Evolutionary conservation across 148 eudicot species (phyloP).

Genomic region (Euryodendron excelsum): DNA sequence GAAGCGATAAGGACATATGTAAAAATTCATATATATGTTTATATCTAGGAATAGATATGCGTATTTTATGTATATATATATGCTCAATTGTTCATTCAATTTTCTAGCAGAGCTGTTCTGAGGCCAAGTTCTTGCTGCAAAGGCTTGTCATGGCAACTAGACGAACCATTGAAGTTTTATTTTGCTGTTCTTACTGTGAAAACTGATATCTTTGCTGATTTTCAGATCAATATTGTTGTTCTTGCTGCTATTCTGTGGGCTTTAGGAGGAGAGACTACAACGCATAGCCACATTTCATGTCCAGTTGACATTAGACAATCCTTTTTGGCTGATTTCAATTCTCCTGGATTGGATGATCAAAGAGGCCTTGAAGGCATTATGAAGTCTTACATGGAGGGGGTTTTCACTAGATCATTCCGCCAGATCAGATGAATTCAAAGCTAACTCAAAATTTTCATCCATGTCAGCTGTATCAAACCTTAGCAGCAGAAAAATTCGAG

Average conservation of each 20-base stretch:
- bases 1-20: background rate
- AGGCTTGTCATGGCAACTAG: background rate
- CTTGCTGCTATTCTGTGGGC: conserved; percentile 6
- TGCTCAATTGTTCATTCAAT: background rate
- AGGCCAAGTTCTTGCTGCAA: background rate
- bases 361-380: background rate
- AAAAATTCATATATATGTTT: background rate
- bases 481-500: too few species aligned
- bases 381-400: conserved; percentile 1
- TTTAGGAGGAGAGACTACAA: conserved; percentile 5
- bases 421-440: background rate
- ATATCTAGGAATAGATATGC: background rate
- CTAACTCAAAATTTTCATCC: conserved; percentile 28
- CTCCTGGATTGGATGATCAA: background rate
- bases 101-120: background rate
- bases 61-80: background rate
- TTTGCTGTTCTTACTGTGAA: background rate
- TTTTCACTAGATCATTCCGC: background rate
- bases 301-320: conserved; percentile 1
- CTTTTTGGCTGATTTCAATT: background rate
- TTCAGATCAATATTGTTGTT: background rate
- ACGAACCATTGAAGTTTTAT: background rate
- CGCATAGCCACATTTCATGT: background rate
- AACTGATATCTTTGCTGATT: background rate
- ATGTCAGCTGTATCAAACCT: conserved; percentile 78